Base-by-base conservation (phyloP, 805 yeast genomes). In the Lachancea nothofagi region DNA sequence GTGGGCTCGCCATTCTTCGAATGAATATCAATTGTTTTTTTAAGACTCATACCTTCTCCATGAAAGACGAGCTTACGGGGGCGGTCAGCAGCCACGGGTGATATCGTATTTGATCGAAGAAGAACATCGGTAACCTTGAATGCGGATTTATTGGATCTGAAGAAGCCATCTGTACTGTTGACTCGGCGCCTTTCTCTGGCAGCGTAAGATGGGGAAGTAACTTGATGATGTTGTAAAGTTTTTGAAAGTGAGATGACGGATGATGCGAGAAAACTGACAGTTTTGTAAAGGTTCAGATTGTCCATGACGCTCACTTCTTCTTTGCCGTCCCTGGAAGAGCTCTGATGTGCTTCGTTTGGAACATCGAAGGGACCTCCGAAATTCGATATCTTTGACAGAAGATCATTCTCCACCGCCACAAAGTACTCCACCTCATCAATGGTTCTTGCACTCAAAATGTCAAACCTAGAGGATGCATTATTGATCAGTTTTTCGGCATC, bases 391-490 rank as follows among this genome's bases (percentile, higher is more conserved):
- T 57, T 56, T n/a, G 42, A 42, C 25, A 64, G 28, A 5, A 67
- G 44, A n/a, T 61, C 57, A 44, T 67, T 64, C 50, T 74, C 77
- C 49, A 68, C 66, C 8, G 76, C 53, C 4, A 77, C 65, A 33
- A 78, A 59, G 45, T 61, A 71, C 50, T 79, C 83, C 33, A 80
- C 72, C 54, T 83, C 89, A 48, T 78, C 82, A 20, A 81, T 71
- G 2, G 83, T 77, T 53, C 87, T 66, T 2, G 86, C 86, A 57
- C 86, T 77, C 41, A 83, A 59, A 7, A 80, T 64, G 58, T 83
- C 90, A 43, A 77, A 69, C 47, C 77, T 71, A 2, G 61, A 48
- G n/a, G 49, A 39, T 15, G 44, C 38, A 2, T 44, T 29, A 29
- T 42, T 40, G 12, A 27, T 12, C 7, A 48, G 36, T n/a, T 45